A percentile compares a stretch with the other conserved stretches of the same genome.
These are phyloP conservation scores for Aspergillus tanneri DNA, from an alignment of 2,329 filamentous ascomycete genomes.

Conservation along the genomic window DNA sequence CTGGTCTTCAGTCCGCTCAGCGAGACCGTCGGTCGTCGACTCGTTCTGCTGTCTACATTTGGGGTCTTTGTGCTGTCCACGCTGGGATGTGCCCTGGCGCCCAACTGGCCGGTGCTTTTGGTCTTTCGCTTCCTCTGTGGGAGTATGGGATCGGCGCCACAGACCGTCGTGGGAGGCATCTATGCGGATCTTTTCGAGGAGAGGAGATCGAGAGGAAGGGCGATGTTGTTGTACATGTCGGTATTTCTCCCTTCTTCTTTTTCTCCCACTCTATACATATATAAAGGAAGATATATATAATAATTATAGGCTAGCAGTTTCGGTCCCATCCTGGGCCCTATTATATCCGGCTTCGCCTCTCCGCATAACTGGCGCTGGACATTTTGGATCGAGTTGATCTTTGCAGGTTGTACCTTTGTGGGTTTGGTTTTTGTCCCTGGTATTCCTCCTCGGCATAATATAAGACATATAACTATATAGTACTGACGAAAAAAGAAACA, in stretches of 20 bases:
- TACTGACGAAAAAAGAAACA: conserved; percentile 48
- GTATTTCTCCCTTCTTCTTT: conserved; percentile 18
- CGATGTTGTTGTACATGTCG: conserved; percentile 45
- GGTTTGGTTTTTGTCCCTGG: conserved; percentile 61
- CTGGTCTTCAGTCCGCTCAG: conserved; percentile 44
- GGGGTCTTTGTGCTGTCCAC: conserved; percentile 42
- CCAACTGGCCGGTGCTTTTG: conserved; percentile 41
- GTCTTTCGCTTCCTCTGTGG: conserved; percentile 47
- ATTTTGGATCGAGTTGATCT: conserved; percentile 63
- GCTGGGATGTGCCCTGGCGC: conserved; percentile 44
- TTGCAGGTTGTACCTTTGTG: conserved; percentile 59
- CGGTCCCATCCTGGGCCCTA: conserved; percentile 45
- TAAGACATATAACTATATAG: background rate
- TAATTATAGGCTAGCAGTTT: conserved; percentile 33
- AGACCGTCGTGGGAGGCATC: conserved; percentile 46
- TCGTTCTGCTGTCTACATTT: conserved; percentile 52
- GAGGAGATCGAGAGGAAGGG: conserved; percentile 36
- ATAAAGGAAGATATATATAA: background rate
- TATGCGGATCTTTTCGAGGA: conserved; percentile 49
- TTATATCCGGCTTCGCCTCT: conserved; percentile 46
- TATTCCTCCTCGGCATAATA: conserved; percentile 10
- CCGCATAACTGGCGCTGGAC: conserved; percentile 48
- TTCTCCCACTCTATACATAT: background rate
- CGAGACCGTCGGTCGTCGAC: conserved; percentile 42
- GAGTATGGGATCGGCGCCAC: conserved; percentile 41